Percentiles rank a stretch among this genome's conserved stretches.
Conservation (phyloP, 192 early-diverging fungal species). For the Funneliformis mosseae region DNA sequence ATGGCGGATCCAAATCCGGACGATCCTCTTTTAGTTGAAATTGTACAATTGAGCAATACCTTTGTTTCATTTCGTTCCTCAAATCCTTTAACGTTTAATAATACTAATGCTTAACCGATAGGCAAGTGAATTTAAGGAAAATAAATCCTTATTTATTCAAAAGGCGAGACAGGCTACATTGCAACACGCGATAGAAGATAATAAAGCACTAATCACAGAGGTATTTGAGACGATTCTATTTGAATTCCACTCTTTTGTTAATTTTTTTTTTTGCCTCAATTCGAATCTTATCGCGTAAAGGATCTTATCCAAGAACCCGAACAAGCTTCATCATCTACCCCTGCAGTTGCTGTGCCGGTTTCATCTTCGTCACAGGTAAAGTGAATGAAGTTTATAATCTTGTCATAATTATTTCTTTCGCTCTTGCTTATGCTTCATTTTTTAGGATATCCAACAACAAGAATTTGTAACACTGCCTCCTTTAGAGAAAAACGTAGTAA, state of each 20-base stretch:
- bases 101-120: constrained; percentile 21
- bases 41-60: constrained; percentile 43
- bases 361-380: neutral
- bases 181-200: neutral
- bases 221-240: neutral
- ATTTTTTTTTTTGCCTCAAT: neutral
- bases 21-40: constrained; percentile 74
- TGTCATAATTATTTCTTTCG: neutral
- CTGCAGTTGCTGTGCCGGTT: neutral
- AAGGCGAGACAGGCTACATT: constrained; percentile 49
- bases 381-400: neutral
- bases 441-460: neutral
- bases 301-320: neutral
- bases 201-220: neutral
- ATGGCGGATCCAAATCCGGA: constrained; percentile 72
- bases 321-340: neutral
- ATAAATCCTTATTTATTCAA: constrained; percentile 43
- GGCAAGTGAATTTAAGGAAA: constrained; percentile 57
- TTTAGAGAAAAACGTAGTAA: neutral
- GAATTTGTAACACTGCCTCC: neutral
- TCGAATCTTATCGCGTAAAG: neutral
- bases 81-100: neutral
- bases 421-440: neutral
- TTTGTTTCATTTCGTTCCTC: neutral
- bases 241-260: too few species aligned